Evolutionary conservation across 2,329 filamentous ascomycete genomes (phyloP), one percentile per base, ranked within the genome.

Genomic region (Hypomyces perniciosus): DNA sequence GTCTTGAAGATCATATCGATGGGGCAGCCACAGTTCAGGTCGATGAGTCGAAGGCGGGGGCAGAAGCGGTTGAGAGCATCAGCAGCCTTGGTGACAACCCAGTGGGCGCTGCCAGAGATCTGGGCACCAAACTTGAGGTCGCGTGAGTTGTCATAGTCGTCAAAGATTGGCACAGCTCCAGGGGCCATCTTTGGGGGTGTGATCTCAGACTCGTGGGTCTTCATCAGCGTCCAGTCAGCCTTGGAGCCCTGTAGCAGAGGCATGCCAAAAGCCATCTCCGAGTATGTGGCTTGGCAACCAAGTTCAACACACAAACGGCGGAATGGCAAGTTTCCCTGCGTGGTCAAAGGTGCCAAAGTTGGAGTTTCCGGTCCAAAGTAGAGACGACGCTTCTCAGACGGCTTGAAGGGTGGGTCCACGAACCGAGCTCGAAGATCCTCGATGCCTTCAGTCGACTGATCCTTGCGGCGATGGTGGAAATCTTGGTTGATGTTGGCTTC

Each of bases 321-420:
- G 74, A 96, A 99, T 1, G 93, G 93, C 44, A 97, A 77, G 62
- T 99, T 99, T 42, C 93, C 93, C 70, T 97, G 93, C 0, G 93
- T 99, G 1, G 93, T 99, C 44, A 99, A 77, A 34, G 93, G 93
- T 4, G 93, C 93, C n/a, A 99, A 75, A 8, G 91, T 83, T 1
- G 93, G 93, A 2, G 93, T 99, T 67, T 97, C 92, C 1, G 85
- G 83, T 5, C 91, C 91, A 68, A 97, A 97, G 71, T 99, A 97
- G 50, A 99, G 77, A 46, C 85, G 83, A 52, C 93, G 82, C 74
- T 99, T 99, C 72, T 99, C 93, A 0, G 92, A 96, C 2, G 93
- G 84, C 62, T 86, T 81, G 63, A 96, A 84, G 0, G 92, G 92
- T 27, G 90, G 85, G 54, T 97, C 91, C n/a, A 83, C 78, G 65